Evolutionary conservation across 129 eudicot genomes (phyloP).

Genomic region (Oenanthe sinensis): DNA sequence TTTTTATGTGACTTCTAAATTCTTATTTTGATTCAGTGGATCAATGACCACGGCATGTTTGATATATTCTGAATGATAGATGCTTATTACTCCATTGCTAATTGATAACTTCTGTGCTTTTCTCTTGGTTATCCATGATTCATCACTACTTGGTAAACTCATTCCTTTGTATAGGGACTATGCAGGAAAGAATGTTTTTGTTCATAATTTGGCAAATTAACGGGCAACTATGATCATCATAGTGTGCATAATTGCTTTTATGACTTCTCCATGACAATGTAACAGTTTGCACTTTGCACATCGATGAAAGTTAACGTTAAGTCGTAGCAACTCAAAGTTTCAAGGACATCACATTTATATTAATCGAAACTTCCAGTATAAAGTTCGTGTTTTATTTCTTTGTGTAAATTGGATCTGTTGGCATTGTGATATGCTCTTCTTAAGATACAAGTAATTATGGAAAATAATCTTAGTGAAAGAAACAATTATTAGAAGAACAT

Average conservation of each 20-base stretch:
- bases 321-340: background rate
- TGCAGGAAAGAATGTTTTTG: background rate
- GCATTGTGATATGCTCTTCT: background rate
- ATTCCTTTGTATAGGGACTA: background rate
- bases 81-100: background rate
- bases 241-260: background rate
- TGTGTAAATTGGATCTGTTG: background rate
- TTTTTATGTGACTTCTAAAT: constrained; percentile 8
- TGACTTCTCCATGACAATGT: background rate
- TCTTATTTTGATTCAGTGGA: background rate
- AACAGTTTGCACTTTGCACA: background rate
- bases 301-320: background rate
- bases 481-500: background rate
- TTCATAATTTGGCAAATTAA: background rate
- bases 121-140: background rate
- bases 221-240: background rate
- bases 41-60: background rate
- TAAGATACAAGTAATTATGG: too few species aligned
- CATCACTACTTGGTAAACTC: background rate
- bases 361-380: background rate
- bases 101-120: background rate
- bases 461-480: background rate
- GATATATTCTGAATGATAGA: background rate
- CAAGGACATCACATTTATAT: background rate
- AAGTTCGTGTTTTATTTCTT: background rate